Conservation (phyloP, 2,329 filamentous ascomycete species). For the Lachnum nothofagi region DNA sequence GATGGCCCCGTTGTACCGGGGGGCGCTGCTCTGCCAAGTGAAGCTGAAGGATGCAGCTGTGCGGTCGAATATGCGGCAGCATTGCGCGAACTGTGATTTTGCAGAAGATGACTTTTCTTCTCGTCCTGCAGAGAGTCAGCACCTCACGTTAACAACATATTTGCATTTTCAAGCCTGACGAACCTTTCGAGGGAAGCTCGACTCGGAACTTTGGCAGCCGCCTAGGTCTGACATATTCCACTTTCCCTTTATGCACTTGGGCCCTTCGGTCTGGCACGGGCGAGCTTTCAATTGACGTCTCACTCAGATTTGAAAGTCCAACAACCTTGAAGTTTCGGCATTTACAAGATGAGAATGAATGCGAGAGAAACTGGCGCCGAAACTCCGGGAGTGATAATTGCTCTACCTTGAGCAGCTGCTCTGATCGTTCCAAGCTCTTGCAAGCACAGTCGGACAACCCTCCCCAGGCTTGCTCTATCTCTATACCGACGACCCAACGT, state of each 20-base stretch:
- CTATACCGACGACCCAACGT: conserved; percentile 8
- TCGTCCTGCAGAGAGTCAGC: neutral
- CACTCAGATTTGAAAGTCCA: neutral
- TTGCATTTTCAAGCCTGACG: neutral
- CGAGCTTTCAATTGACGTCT: neutral
- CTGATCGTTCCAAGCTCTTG: conserved; percentile 8
- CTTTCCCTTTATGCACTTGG: neutral
- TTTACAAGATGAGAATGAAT: conserved; percentile 7
- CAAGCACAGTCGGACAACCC: conserved; percentile 9
- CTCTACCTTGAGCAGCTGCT: conserved; percentile 7
- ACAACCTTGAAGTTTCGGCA: conserved; percentile 7
- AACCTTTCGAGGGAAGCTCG: conserved; percentile 8
- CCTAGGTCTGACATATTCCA: neutral
- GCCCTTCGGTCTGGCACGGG: neutral
- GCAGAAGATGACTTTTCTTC: conserved; percentile 3
- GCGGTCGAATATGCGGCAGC: conserved; percentile 11
- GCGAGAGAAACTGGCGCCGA: conserved; percentile 10
- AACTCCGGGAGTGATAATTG: conserved; percentile 12
- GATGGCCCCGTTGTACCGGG: conserved; percentile 8
- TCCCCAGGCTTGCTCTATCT: conserved; percentile 14
- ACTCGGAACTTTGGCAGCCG: neutral
- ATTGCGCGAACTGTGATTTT: conserved; percentile 9
- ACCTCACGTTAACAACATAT: neutral
- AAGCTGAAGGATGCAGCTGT: conserved; percentile 13
- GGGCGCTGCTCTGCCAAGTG: conserved; percentile 13